A percentile compares a stretch with the other conserved stretches of the same genome.
phyloP scores from a whole-genome alignment of 805 yeast species.

The Hemisphaericaspora nanyangensis region DNA sequence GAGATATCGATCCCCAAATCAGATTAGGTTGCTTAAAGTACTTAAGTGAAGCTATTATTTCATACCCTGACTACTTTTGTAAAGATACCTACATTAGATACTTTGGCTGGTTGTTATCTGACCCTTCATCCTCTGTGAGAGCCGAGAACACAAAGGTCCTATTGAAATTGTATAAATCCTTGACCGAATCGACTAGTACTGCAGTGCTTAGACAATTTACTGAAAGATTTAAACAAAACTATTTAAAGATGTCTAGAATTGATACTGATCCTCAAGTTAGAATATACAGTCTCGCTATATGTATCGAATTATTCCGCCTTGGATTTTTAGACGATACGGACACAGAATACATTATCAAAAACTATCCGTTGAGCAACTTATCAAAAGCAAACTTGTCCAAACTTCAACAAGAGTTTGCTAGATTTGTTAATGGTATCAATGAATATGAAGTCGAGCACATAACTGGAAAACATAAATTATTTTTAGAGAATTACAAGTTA shows the following conservation, averaged over 20 bases:
- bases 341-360: conserved; percentile 26
- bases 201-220: conserved; percentile 75
- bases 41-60: conserved; percentile 69
- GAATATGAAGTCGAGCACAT: conserved; percentile 32
- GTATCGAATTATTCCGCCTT: conserved; percentile 51
- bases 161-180: conserved; percentile 40
- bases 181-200: conserved; percentile 26
- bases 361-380: conserved; percentile 3
- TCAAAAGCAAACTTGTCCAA: conserved; percentile 18
- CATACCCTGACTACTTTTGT: conserved; percentile 66
- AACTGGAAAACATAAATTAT: conserved; percentile 29
- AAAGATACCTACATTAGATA: conserved; percentile 69
- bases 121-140: conserved; percentile 57
- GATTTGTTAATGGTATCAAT: conserved; percentile 47
- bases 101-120: conserved; percentile 84
- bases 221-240: conserved; percentile 62
- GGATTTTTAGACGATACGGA: conserved; percentile 67
- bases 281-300: conserved; percentile 44
- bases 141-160: conserved; percentile 59
- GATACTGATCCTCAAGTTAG: conserved; percentile 52
- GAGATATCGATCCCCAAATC: conserved; percentile 71
- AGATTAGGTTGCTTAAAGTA: conserved; percentile 64
- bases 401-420: conserved; percentile 47
- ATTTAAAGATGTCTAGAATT: conserved; percentile 52
- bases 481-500: conserved; percentile 25